These are phyloP conservation scores for Rhizodiscina lignyota DNA, from an alignment of 495 filamentous ascomycete genomes.

Conservation along the genomic window DNA sequence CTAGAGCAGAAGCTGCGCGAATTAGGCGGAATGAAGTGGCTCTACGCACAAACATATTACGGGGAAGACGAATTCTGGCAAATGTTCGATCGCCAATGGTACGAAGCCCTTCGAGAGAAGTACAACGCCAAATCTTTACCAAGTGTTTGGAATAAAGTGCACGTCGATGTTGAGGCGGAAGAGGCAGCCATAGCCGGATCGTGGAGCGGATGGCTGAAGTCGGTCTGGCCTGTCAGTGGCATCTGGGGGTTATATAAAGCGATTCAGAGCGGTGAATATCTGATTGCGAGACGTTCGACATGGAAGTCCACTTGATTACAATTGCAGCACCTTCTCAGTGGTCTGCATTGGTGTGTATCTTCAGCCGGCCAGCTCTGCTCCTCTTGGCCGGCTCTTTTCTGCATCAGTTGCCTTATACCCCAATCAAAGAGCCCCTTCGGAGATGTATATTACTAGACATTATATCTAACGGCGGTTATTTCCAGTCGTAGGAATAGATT, in stretches of 20 bases:
- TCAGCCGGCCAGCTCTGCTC: too few relatives aligned
- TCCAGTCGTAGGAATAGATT: too few relatives aligned
- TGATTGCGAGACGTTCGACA: constrained; percentile 4
- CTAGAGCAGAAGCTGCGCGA: constrained; percentile 46
- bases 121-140: constrained; percentile 32
- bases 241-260: constrained; percentile 9
- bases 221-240: constrained; percentile 10
- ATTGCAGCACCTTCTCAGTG: too few relatives aligned
- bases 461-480: too few relatives aligned
- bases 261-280: constrained; percentile 8
- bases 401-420: too few relatives aligned
- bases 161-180: constrained; percentile 14
- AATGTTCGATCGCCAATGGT: constrained; percentile 31
- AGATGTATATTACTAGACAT: too few relatives aligned
- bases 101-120: constrained; percentile 30
- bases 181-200: background rate
- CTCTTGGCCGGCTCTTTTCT: too few relatives aligned
- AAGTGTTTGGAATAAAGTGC: constrained; percentile 32
- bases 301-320: too few relatives aligned
- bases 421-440: too few relatives aligned
- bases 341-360: too few relatives aligned
- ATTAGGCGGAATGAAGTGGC: constrained; percentile 48
- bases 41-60: constrained; percentile 41
- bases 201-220: constrained; percentile 2
- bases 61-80: constrained; percentile 37